These are phyloP conservation scores for Mortierella alpina DNA, from an alignment of 192 early-diverging fungal species.

Conservation along the genomic window DNA sequence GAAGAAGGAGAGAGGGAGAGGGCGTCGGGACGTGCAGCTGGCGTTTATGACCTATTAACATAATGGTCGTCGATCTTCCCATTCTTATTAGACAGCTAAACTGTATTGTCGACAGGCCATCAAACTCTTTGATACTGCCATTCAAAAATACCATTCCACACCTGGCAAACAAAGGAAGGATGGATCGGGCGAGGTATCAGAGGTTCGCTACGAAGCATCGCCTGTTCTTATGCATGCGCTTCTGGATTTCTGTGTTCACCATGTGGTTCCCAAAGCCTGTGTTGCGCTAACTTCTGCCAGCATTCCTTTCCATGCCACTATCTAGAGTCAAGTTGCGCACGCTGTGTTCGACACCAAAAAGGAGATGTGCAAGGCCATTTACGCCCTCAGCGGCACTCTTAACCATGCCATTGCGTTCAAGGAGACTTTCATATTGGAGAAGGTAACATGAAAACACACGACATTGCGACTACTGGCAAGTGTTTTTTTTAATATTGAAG, in stretches of 20 bases:
- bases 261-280: too few relatives aligned
- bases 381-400: constrained; percentile 35
- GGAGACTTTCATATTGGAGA: constrained; percentile 37
- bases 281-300: too few relatives aligned
- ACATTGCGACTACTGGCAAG: too few relatives aligned
- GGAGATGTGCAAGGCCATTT: constrained; percentile 41
- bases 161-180: constrained; percentile 31
- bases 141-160: constrained; percentile 31
- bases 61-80: constrained; percentile 4
- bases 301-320: background rate
- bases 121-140: constrained; percentile 27
- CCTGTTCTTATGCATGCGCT: too few relatives aligned
- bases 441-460: constrained; percentile 1
- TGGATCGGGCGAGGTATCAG: constrained; percentile 23
- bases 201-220: background rate
- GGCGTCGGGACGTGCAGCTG: background rate
- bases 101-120: constrained; percentile 44
- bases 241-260: too few relatives aligned
- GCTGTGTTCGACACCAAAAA: constrained; percentile 37
- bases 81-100: constrained; percentile 29
- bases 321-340: constrained; percentile 4
- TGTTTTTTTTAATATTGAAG: too few relatives aligned
- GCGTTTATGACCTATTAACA: background rate
- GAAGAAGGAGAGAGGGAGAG: background rate
- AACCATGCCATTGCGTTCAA: constrained; percentile 44